Evolutionary conservation across 225 moss, liverwort and hornwort genomes (phyloP), one percentile per base, ranked within the genome.

Genomic region (Sphagnum tenellum): DNA sequence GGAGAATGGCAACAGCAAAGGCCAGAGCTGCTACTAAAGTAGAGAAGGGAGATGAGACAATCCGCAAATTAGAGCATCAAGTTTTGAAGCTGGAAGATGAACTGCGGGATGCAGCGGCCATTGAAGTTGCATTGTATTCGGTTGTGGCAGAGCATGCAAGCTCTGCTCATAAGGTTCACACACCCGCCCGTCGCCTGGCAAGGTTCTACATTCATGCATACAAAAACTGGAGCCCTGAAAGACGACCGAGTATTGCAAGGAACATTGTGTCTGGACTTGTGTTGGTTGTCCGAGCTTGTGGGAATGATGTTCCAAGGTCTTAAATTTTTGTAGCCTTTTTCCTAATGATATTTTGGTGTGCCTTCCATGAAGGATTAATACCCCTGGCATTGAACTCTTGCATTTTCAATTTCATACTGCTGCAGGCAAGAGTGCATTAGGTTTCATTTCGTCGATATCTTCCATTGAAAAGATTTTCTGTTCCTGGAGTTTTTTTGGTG

Each of bases 81-180:
- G 66, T 91, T 55, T 77, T 82, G 49, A 88, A 70, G 73, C 68
- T 88, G 65, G 82, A 89, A 73, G 93, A 84, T 73, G 96, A 98
- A 66, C 77, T 98, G 81, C 75, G 85, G 66, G 93, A 98, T 73
- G 70, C 88, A 60, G 93, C 88, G 67, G 87, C 88, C 58, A 83
- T 87, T 72, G 96, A 98, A 70, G 84, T 98, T 70, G 93, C 96
- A 8, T 67, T 98, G 72, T 98, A 90, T 66, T 87, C 85, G 67
- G 83, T 93, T 47, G 89, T 84, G 9, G 90, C 96, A 67, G 96
- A 98, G 80, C 96, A 98, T 72, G 96, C 90, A 58, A 92, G 79
- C 71, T 92, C 96, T 56, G 77, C 96, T 5, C 89, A 93, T 68
- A 98, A 98, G 78, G 82, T 98, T 68, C 96, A 98, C 70, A 89